Evolutionary conservation across 2,329 filamentous ascomycete genomes (phyloP), one percentile per base, ranked within the genome.

Genomic region (Xylaria sp.): DNA sequence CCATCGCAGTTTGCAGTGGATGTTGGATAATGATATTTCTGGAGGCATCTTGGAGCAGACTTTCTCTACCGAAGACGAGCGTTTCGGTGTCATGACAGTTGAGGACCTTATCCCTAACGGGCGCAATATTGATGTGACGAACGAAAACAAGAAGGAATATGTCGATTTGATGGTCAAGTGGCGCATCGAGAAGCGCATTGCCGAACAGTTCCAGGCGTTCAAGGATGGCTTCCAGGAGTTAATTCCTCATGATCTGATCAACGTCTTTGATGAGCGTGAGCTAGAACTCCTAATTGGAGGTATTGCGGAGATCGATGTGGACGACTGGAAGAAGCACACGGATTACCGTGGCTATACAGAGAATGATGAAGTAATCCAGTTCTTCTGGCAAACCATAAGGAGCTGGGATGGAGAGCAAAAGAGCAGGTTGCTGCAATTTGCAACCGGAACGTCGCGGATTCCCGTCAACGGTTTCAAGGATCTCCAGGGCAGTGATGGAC

Each of bases 281-380:
- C 85, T 99, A 54, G 96, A 99, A 81, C 83, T 99, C 73, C 86
- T 99, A 73, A 98, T 99, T 77, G 96, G 96, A 72, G 96, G 96
- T 86, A 99, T 99, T 74, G 96, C 96, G n/a, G 96, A 99, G 81
- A 99, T 99, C 73, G 96, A 99, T 76, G 95, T 99, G 17, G 96
- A 99, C 67, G 96, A 99, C 81, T 99, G 96, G 96, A 98, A 99
- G 91, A 99, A 99, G 85, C 96, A 99, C 82, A 99, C 96, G 53
- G 96, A 99, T 78, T 99, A 99, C 81, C 92, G 96, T 74, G 96
- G 96, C 61, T 99, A 99, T 86, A 97, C 96, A 10, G 96, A 99
- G 82, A 94, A 90, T 64, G 96, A 99, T 75, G 93, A 97, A 77
- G 96, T 99, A 29, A 96, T 99, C 72, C 92, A 96, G 80, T 94